A percentile compares a stretch with the other conserved stretches of the same genome.
Conservation (phyloP, 148 eudicot genomes). For the Fagopyrum homotropicum region DNA sequence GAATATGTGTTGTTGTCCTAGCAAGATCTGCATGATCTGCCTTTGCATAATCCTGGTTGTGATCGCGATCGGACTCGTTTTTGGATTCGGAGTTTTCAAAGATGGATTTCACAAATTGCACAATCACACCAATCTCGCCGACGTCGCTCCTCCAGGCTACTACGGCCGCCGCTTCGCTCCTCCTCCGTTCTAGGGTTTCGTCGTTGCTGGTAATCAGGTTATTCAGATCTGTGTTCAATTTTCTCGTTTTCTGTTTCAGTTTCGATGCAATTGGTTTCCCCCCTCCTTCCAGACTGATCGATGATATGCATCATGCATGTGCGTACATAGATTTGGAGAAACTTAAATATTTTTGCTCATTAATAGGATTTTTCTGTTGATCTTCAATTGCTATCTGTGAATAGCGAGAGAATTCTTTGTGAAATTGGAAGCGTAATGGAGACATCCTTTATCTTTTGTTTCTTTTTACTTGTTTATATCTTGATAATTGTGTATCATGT, state of each 20-base stretch:
- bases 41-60: constrained; percentile 33
- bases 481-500: neutral
- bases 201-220: neutral
- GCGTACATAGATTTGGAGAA: constrained; percentile 1
- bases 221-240: constrained; percentile 1
- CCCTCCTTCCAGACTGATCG: neutral
- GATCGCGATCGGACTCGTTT: constrained; percentile 34
- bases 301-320: neutral
- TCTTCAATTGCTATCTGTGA: neutral
- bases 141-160: neutral
- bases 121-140: constrained; percentile 17
- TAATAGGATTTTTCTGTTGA: neutral
- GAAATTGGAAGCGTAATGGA: neutral
- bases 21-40: constrained; percentile 43
- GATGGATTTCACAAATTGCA: constrained; percentile 43
- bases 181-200: neutral
- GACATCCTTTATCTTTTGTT: neutral
- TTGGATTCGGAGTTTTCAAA: constrained; percentile 57
- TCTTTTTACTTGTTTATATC: neutral
- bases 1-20: constrained; percentile 45
- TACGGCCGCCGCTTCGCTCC: constrained; percentile 8
- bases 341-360: neutral
- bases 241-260: neutral
- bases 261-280: neutral
- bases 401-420: neutral